Conservation (phyloP, 2,329 filamentous ascomycete genomes). For the Phialophora verrucosa region DNA sequence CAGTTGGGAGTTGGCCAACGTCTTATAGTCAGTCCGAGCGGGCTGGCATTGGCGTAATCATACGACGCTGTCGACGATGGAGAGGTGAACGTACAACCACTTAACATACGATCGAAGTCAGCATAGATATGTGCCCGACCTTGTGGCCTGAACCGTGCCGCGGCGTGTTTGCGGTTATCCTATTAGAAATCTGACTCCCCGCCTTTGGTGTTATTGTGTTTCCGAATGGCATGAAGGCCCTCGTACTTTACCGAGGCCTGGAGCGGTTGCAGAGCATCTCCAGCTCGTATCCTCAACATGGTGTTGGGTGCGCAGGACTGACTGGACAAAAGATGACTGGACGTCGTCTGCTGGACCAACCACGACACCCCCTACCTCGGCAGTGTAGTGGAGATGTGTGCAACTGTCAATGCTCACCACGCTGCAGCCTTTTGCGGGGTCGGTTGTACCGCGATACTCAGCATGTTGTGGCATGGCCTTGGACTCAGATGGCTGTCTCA, state of each 20-base stretch:
- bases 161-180: conserved; percentile 16
- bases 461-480: not conserved
- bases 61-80: not conserved
- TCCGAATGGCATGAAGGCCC: not conserved
- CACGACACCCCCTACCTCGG: conserved; percentile 14
- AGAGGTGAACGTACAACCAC: not conserved
- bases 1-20: not conserved
- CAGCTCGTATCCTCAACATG: not conserved
- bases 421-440: not conserved
- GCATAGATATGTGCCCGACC: not conserved
- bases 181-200: conserved; percentile 1
- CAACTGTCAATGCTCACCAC: not conserved
- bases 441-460: not conserved
- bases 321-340: conserved; percentile 7
- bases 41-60: not conserved
- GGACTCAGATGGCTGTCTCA: not conserved
- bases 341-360: not conserved
- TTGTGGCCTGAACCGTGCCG: not conserved
- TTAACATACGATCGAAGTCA: not conserved
- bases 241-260: conserved; percentile 2
- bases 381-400: not conserved
- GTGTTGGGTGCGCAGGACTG: not conserved
- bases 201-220: conserved; percentile 1
- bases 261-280: not conserved
- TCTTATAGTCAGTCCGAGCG: not conserved